These are phyloP conservation scores for Fusarium camptoceras DNA, from an alignment of 2,329 filamentous ascomycete genomes.

Conservation along the genomic window DNA sequence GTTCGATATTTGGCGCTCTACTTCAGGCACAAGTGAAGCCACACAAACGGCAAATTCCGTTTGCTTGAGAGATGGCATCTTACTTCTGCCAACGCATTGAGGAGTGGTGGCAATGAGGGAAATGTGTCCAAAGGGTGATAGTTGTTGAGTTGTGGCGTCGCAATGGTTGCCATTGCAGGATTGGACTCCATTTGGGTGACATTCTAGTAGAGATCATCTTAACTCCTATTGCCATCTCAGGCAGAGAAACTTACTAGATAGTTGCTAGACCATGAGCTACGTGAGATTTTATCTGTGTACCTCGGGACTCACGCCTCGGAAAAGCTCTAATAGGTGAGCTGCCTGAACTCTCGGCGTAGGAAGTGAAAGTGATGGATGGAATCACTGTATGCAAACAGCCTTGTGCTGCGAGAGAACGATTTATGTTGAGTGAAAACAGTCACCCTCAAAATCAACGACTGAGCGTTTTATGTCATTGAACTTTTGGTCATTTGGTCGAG, in stretches of 20 bases:
- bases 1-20: conserved; percentile 19
- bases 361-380: too few relatives aligned
- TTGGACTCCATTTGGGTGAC: background rate
- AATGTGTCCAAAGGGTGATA: background rate
- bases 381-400: too few relatives aligned
- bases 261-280: background rate
- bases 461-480: fast-evolving
- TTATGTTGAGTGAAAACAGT: background rate
- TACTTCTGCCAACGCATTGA: background rate
- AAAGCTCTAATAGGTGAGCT: too few relatives aligned
- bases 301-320: too few relatives aligned
- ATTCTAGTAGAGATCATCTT: background rate
- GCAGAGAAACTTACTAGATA: fast-evolving
- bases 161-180: background rate
- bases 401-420: too few relatives aligned
- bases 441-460: background rate
- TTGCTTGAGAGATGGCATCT: background rate
- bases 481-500: background rate
- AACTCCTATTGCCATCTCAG: background rate
- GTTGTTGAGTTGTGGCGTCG: background rate
- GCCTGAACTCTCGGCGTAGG: too few relatives aligned
- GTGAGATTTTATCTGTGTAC: too few relatives aligned
- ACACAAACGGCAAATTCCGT: background rate
- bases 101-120: background rate
- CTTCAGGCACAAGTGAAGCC: conserved; percentile 22